Evolutionary conservation across 2,329 filamentous ascomycete genomes (phyloP).

Genomic region (Sphaerulina populicola): DNA sequence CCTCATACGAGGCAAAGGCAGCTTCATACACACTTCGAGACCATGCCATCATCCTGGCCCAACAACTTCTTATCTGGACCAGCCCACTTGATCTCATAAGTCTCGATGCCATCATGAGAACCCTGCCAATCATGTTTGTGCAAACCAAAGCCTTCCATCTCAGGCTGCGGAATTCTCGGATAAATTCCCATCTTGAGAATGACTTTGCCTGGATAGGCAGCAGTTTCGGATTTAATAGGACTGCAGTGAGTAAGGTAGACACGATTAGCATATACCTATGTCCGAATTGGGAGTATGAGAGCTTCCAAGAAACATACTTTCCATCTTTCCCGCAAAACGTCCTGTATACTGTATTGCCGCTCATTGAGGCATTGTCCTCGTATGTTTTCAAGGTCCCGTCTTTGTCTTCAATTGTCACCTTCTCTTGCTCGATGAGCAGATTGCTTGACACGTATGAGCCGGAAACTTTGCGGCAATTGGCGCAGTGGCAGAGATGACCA

Average conservation of each 20-base stretch:
- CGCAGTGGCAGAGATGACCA: conserved; percentile 46
- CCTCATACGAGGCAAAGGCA: neutral
- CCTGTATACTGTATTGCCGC: conserved; percentile 40
- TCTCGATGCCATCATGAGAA: conserved; percentile 32
- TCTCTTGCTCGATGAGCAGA: conserved; percentile 38
- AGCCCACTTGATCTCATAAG: conserved; percentile 36
- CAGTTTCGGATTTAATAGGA: conserved; percentile 42
- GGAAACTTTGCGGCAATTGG: conserved; percentile 45
- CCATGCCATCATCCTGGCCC: conserved; percentile 6
- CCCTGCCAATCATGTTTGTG: conserved; percentile 41
- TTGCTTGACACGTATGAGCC: conserved; percentile 39
- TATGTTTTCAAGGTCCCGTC: conserved; percentile 41
- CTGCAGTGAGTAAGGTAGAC: conserved; percentile 28
- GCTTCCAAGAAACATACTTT: conserved; percentile 32
- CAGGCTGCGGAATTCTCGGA: conserved; percentile 41
- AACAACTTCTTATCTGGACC: conserved; percentile 33
- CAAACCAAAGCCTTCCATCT: conserved; percentile 40
- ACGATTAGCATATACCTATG: neutral
- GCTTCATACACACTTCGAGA: conserved; percentile 2
- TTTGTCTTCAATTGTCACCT: conserved; percentile 41
- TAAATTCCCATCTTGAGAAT: conserved; percentile 47
- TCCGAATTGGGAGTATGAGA: neutral
- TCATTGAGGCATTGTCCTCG: conserved; percentile 39
- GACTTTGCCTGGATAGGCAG: conserved; percentile 36
- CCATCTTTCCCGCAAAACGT: conserved; percentile 43